phyloP scores from a whole-genome alignment of 768 basidiomycete species.

The Boletellus sp. region DNA sequence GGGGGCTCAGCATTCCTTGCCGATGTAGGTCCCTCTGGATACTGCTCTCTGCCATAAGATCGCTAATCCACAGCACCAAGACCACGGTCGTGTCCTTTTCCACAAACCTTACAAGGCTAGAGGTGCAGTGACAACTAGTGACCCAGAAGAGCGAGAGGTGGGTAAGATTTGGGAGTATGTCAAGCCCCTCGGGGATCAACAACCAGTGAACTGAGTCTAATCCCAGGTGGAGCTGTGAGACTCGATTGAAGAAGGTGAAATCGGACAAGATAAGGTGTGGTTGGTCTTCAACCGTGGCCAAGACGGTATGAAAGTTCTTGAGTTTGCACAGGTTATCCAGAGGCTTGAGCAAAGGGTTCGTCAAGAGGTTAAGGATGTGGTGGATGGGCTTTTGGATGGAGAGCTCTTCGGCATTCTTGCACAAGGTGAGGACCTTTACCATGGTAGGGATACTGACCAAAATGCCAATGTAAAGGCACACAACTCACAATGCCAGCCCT shows the following conservation, averaged over 20 bases:
- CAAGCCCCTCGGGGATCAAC: background rate
- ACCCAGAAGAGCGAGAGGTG: background rate
- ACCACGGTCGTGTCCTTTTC: background rate
- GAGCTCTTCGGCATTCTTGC: background rate
- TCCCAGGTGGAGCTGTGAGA: background rate
- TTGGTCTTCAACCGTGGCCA: background rate
- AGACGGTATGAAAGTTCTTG: background rate
- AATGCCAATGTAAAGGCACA: background rate
- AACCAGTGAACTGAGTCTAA: background rate
- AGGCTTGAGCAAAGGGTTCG: too few species aligned
- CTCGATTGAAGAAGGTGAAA: background rate
- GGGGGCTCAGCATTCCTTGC: background rate
- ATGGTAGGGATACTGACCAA: background rate
- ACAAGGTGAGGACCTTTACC: background rate
- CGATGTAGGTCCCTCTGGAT: background rate
- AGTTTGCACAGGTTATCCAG: too few species aligned
- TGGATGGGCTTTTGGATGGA: background rate
- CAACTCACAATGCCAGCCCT: background rate
- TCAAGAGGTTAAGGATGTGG: too few species aligned
- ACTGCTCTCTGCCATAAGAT: background rate
- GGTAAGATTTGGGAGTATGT: background rate
- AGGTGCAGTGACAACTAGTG: background rate
- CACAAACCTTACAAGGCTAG: background rate
- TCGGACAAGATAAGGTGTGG: background rate
- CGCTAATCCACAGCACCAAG: background rate